Base-by-base conservation (phyloP, 257 asterid genomes). In the Solanum sejunctum region DNA sequence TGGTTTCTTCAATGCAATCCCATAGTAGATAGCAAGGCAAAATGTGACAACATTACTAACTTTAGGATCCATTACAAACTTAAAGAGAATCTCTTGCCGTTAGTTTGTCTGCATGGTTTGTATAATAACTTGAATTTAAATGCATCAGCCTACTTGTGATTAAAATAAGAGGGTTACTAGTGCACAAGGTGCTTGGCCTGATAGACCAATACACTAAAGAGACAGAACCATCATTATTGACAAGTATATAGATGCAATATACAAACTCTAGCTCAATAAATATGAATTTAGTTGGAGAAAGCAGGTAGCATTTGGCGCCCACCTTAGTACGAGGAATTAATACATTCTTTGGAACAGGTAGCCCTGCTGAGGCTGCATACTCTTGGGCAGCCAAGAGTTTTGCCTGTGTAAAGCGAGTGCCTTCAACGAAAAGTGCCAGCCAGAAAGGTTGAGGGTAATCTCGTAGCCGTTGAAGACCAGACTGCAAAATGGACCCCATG, bases 271-370 rank as follows among this genome's bases (percentile, higher is more conserved):
- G 17, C 57, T 52, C 64, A 4, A 77, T 26, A 77, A 26, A 52
- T 52, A 78, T 52, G 17, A 32, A 78, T n/a, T 63, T 52, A 52
- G 8, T 17, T 8, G 82, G 60, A 52, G 82, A 78, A 78, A 77
- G 26, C 52, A 78, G 47, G 82, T 16, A 78, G 26, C 52, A 78
- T 6, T 36, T 4, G 26, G 12, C 15, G 64, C 64, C 64, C 85
- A 97, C 99, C 99, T 97, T 97, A 18, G 98, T 97, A 80, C 99
- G 98, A 56, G 99, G 99, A 85, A 97, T 93, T 91, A 94, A 87
- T 84, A 97, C 98, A 89, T 97, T 94, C 89, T 90, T 92, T 83
- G 99, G 98, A 84, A 97, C 87, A 84, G 97, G 98, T 86, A 93
- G 85, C 85, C 98, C 97, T 5, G 87, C 84, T 60, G 95, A 91